Evolutionary conservation across 2,329 filamentous ascomycete species (phyloP).

Genomic region (Aspergillus spinulosporus): DNA sequence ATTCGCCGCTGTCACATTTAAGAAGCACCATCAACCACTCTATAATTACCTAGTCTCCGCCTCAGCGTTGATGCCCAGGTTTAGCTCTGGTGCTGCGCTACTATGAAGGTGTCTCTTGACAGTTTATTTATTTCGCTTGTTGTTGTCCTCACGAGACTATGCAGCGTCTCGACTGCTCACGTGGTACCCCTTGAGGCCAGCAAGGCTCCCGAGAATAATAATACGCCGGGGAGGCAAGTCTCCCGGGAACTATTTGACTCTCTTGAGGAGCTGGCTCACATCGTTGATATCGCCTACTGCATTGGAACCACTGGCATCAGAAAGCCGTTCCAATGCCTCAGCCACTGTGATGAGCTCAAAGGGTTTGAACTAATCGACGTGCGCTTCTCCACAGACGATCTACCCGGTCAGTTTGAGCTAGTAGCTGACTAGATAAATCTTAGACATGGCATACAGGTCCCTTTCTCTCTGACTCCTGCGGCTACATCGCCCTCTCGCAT

Average conservation of each 20-base stretch:
- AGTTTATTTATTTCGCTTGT: background rate
- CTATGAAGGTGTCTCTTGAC: conserved; percentile 6
- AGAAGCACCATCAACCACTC: background rate
- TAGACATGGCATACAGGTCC: conserved; percentile 86
- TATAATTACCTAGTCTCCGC: background rate
- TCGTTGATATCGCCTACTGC: conserved; percentile 94
- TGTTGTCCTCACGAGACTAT: conserved; percentile 3
- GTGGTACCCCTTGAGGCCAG: conserved; percentile 1
- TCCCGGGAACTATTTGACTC: conserved; percentile 70
- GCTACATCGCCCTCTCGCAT: conserved; percentile 89
- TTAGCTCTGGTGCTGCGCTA: background rate
- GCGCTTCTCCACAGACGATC: conserved; percentile 16
- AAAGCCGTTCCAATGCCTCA: conserved; percentile 80
- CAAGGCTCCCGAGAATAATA: background rate
- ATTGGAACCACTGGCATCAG: conserved; percentile 80
- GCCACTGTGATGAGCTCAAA: conserved; percentile 81
- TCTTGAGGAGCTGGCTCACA: conserved; percentile 81
- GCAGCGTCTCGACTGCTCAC: background rate
- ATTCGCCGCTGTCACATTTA: conserved; percentile 19
- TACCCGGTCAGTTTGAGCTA: no score
- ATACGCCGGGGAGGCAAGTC: conserved; percentile 38
- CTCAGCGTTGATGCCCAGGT: conserved; percentile 7
- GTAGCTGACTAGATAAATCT: background rate
- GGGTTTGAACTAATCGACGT: conserved; percentile 71
- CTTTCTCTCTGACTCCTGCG: conserved; percentile 84